Percentiles rank a stretch among this genome's conserved stretches.
phyloP scores from a whole-genome alignment of 208 protist genomes.

The Phytomonas serpens region DNA sequence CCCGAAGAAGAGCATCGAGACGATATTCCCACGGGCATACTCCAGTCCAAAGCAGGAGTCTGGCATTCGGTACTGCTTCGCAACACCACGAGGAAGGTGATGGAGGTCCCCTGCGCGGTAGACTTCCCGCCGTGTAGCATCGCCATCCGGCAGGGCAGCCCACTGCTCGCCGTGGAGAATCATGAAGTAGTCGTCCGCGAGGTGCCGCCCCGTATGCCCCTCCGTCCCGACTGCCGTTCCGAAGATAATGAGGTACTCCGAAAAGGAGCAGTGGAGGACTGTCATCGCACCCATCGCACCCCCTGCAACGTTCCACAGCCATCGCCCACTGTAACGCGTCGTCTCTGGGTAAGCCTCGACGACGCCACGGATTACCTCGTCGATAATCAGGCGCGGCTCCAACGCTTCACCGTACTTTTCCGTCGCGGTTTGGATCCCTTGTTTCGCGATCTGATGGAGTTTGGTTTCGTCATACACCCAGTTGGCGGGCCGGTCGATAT shows the following conservation, averaged over 20 bases:
- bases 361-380: slow-evolving; percentile 56
- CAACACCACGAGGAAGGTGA: slow-evolving; percentile 41
- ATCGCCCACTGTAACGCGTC: slow-evolving; percentile 48
- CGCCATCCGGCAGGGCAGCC: slow-evolving; percentile 30
- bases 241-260: slow-evolving; percentile 92
- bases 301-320: slow-evolving; percentile 89
- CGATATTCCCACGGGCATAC: slow-evolving; percentile 87
- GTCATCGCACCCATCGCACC: slow-evolving; percentile 90
- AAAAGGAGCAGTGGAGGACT: slow-evolving; percentile 85
- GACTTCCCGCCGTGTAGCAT: slow-evolving; percentile 29
- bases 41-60: slow-evolving; percentile 87
- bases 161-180: slow-evolving; percentile 90
- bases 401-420: slow-evolving; percentile 22
- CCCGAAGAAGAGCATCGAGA: slow-evolving; percentile 91
- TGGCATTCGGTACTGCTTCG: slow-evolving; percentile 90
- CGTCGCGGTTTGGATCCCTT: slow-evolving; percentile 57
- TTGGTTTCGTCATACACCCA: slow-evolving; percentile 69
- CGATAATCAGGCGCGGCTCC: slow-evolving; percentile 25
- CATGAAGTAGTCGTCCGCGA: slow-evolving; percentile 86
- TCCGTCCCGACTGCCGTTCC: slow-evolving; percentile 83
- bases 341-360: slow-evolving; percentile 58
- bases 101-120: slow-evolving; percentile 75
- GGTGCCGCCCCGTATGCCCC: slow-evolving; percentile 81
- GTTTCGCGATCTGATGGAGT: slow-evolving; percentile 60
- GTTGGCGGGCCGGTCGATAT: slow-evolving; percentile 48